phyloP scores from a whole-genome alignment of 768 basidiomycete genomes.

The Paxillus involutus region DNA sequence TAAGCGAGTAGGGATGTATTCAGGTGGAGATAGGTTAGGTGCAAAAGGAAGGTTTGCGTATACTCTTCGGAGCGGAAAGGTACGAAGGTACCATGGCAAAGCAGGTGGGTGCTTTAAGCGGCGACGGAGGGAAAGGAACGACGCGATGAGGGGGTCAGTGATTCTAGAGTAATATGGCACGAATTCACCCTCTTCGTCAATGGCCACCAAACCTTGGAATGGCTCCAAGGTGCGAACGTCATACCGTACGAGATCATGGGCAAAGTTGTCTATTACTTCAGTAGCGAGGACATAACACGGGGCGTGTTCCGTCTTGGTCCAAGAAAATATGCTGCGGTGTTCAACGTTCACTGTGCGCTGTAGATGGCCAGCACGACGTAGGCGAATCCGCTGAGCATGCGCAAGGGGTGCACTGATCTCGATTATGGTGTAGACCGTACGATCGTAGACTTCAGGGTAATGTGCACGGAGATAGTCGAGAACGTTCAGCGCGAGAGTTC shows the following conservation, averaged over 20 bases:
- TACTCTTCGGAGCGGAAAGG: conserved; percentile 57
- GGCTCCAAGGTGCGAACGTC: conserved; percentile 78
- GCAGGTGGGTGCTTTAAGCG: conserved; percentile 58
- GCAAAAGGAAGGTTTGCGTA: conserved; percentile 81
- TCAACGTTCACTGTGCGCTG: conserved; percentile 56
- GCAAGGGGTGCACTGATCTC: conserved; percentile 88
- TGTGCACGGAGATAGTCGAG: conserved; percentile 74
- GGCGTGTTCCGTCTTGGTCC: conserved; percentile 70
- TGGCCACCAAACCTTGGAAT: conserved; percentile 77
- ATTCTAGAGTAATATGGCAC: conserved; percentile 79
- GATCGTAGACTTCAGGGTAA: conserved; percentile 90
- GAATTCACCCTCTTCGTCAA: conserved; percentile 82
- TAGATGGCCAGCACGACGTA: conserved; percentile 42
- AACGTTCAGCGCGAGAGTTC: conserved; percentile 88
- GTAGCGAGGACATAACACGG: conserved; percentile 93
- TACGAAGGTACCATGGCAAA: conserved; percentile 54
- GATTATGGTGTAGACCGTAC: conserved; percentile 90
- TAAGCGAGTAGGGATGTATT: conserved; percentile 92
- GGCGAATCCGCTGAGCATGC: conserved; percentile 63
- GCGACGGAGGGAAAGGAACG: conserved; percentile 71
- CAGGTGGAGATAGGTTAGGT: conserved; percentile 82
- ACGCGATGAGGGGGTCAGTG: conserved; percentile 79
- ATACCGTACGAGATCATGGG: conserved; percentile 93
- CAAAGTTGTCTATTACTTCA: conserved; percentile 99
- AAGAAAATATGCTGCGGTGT: conserved; percentile 84